Evolutionary conservation across 768 basidiomycete species (phyloP), one percentile per base, ranked within the genome.

Genomic region (Nidularia sp.): DNA sequence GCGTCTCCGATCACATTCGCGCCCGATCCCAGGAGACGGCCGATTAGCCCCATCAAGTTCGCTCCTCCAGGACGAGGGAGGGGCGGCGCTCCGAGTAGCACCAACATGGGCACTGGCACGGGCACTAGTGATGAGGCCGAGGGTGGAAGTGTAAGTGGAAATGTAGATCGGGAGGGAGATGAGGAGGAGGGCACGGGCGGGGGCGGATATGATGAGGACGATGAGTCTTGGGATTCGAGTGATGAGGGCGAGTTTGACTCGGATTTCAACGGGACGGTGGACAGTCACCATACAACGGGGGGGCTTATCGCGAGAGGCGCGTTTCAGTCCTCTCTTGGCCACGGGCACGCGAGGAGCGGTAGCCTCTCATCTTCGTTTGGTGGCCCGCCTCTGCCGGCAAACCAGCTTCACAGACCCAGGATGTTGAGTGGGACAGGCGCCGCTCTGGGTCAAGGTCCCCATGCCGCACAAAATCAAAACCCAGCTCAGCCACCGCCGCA

Each of bases 1-100:
- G 75, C 81, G 0, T 86, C 85, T 0, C 88, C 87, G 10, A 88
- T 88, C 60, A 83, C 79, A 0, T 90, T 89, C 56, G 86, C 85
- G 0, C 75, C 75, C 1, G 71, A 73, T 45, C 74, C 72, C 12
- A 57, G 66, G 1, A 56, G 62, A 33, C 60, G 75, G 9, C 73
- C 74, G 3, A 68, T 71, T 25, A 76, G 71, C 18, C 78, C 72
- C 34, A 77, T 78, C 54, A 58, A 70, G 39, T 78, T 77, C 50
- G 74, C 73, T 57, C 66, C 50, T 45, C 57, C 59, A 1, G 47
- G 53, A 39, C 43, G 4, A 51, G 52, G 18, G 22, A 45, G n/a
- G 52, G 60, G 47, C 36, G 48, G 50, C 31, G 53, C 15, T 51
- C 31, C 43, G 48, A 56, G 39, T 52, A 55, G 34, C 25, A 3